Conservation (phyloP, 164 flowering plant species). For the Chimonanthus salicifolius region DNA sequence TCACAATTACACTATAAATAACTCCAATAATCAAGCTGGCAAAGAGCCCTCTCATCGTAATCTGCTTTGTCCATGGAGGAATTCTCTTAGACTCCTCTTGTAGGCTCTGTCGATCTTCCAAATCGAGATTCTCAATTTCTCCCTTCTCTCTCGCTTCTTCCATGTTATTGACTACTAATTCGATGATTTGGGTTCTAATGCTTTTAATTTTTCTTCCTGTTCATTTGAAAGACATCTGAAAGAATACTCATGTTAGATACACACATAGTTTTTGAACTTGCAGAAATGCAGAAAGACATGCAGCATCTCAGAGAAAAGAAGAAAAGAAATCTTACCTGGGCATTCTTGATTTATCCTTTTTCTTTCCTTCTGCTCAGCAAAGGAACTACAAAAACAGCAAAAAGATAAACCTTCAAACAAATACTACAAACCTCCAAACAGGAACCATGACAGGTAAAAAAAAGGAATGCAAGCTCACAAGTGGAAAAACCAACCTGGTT, state of each 20-base stretch:
- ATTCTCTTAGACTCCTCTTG: constrained; percentile 17
- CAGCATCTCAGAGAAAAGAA: no score
- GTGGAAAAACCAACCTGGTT: not conserved
- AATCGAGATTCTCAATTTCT: constrained; percentile 23
- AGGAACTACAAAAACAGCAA: not conserved
- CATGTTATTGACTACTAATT: constrained; percentile 3
- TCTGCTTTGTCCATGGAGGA: constrained; percentile 77
- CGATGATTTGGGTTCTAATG: not conserved
- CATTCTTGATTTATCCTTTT: not conserved
- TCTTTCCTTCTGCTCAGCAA: not conserved
- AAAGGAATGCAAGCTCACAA: not conserved
- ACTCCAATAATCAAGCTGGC: constrained; percentile 67
- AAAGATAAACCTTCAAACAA: not conserved
- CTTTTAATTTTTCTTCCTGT: not conserved
- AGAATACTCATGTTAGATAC: not conserved
- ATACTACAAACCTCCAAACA: not conserved
- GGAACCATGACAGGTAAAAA: not conserved
- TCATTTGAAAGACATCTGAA: not conserved
- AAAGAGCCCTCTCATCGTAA: constrained; percentile 64
- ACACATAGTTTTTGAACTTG: not conserved
- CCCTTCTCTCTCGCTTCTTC: constrained; percentile 22
- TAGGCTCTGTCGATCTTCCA: constrained; percentile 18
- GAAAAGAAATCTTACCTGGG: not conserved
- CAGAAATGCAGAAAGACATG: no score
- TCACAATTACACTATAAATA: constrained; percentile 67